Percentiles rank a stretch among this genome's conserved stretches.
phyloP scores from a whole-genome alignment of 225 moss, liverwort and hornwort species.

The Physcomitrellopsis africana region DNA sequence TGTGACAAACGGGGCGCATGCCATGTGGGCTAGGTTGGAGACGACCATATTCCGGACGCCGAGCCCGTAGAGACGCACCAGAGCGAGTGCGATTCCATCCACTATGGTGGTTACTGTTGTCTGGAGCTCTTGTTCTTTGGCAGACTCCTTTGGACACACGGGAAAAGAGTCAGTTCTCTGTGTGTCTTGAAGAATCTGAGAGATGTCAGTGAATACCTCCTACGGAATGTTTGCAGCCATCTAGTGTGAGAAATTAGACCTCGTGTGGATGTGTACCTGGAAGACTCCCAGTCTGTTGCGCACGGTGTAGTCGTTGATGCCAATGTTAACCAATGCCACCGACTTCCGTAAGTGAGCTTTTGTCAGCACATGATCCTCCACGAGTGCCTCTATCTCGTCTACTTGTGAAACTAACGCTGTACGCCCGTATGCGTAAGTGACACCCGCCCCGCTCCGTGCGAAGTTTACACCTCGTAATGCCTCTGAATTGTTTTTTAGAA shows the following conservation, averaged over 20 bases:
- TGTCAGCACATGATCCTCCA: constrained; percentile 21
- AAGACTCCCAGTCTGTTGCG: constrained; percentile 21
- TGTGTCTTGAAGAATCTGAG: too few species aligned
- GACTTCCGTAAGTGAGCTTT: constrained; percentile 39
- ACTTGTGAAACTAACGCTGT: constrained; percentile 50
- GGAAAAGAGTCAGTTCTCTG: not conserved
- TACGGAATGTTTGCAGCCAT: not conserved
- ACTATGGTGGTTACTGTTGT: constrained; percentile 41
- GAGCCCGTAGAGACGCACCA: constrained; percentile 38
- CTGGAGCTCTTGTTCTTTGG: constrained; percentile 17
- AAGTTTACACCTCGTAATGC: constrained; percentile 49
- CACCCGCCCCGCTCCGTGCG: constrained; percentile 42
- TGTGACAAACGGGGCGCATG: constrained; percentile 48
- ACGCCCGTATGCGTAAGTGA: constrained; percentile 54
- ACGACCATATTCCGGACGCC: constrained; percentile 45
- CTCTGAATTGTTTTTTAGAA: constrained; percentile 27
- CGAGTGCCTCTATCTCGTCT: constrained; percentile 37
- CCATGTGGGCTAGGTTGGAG: constrained; percentile 43
- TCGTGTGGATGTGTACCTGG: constrained; percentile 24
- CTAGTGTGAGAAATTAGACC: not conserved
- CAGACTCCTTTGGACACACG: constrained; percentile 21
- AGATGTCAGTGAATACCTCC: not conserved
- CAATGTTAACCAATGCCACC: constrained; percentile 52
- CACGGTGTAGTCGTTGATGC: constrained; percentile 54
- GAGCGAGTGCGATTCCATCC: constrained; percentile 40